Base-by-base conservation (phyloP, 805 yeast species). In the Myxozyma monticola region DNA sequence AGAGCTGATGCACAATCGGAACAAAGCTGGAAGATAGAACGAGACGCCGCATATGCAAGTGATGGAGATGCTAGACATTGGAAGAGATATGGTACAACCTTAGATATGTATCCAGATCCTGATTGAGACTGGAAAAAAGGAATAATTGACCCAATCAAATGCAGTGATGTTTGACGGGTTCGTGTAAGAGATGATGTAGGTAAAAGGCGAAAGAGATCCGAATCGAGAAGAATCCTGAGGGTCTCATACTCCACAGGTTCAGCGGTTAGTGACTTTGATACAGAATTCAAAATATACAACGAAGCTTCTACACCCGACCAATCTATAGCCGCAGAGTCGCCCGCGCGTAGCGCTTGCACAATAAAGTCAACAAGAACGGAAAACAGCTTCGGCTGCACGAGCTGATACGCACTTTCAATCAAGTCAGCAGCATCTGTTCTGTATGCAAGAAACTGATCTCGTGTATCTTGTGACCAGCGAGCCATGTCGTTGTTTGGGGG, bases 361-460 rank as follows among this genome's bases (percentile, higher is more conserved):
- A 79, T 65, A 29, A 70, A 71, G 6, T 62, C 59, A 1, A 71
- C 59, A 25, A 86, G 64, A 18, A 67, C 71, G 3, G 71, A 69
- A 56, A 77, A 78, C 31, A 87, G 65, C 1, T 74, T 68, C 0
- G 65, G 47, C 33, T 85, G 87, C 31, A 88, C 72, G 4, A 86
- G 71, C 0, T 88, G 78, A 70, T 84, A 87, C 1, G 84, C 67
- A 0, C 80, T 72, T 47, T 88, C 93, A 56, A 87, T 78, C 33
- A 90, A 73, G 59, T 93, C 98, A 0, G 84, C 77, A 8, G 85
- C 84, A 54, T 85, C 91, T 28, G 79, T 70, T 59, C 97, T 76
- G 66, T 80, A 91, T 22, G 80, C 75, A 20, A 68, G 67, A 61
- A 89, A 87, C 57, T 84, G 95, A 18, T 76, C 74, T 49, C 71